Evolutionary conservation across 78 protist species (phyloP).

Genomic region (Acrasis kona): DNA sequence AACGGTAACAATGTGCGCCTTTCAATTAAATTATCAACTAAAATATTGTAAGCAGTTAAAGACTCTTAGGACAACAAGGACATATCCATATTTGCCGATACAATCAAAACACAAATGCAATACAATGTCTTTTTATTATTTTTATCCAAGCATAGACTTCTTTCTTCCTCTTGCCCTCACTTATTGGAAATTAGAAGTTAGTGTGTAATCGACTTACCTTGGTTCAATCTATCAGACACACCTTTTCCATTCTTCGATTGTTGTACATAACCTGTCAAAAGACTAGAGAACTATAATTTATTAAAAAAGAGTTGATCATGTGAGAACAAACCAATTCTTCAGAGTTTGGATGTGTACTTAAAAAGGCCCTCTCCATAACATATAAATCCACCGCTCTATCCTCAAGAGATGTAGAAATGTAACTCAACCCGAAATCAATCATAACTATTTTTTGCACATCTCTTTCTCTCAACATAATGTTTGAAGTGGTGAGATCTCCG

Average conservation of each 20-base stretch:
- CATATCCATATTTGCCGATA: no score
- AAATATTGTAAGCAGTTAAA: no score
- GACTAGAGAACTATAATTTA: no score
- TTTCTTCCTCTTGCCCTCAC: background rate
- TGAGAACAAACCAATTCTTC: constrained; percentile 44
- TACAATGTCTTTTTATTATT: no score
- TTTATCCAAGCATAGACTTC: background rate
- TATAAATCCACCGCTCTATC: constrained; percentile 90
- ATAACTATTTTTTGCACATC: background rate
- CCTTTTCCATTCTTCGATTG: no score
- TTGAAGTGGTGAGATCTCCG: constrained; percentile 85
- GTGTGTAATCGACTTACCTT: background rate
- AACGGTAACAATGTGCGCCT: no score
- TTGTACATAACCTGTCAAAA: no score
- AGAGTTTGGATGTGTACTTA: constrained; percentile 65
- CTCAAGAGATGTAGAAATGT: constrained; percentile 33
- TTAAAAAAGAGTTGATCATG: background rate
- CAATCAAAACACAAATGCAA: no score
- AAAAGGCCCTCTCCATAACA: constrained; percentile 78
- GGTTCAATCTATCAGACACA: no score
- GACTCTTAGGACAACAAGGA: no score
- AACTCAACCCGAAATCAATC: constrained; percentile 81
- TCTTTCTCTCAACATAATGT: constrained; percentile 23
- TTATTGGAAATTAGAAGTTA: background rate
- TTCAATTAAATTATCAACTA: no score